Evolutionary conservation across 2,329 filamentous ascomycete genomes (phyloP).

Genomic region (Xenosphaeropsis pyriputrescens): DNA sequence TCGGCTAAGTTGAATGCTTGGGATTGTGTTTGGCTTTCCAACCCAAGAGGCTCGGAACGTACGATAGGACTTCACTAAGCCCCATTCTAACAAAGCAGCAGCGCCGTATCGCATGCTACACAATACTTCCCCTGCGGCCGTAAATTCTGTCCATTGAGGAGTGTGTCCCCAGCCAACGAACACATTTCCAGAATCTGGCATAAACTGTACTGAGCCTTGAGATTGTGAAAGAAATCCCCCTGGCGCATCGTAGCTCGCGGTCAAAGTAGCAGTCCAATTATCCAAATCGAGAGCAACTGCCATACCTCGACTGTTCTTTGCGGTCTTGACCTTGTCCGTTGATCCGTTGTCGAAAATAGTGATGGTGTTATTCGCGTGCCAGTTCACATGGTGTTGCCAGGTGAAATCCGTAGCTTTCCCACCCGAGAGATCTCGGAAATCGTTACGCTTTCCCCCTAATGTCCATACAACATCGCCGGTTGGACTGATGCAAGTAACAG

Average conservation of each 20-base stretch:
- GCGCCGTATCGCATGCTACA: constrained; percentile 22
- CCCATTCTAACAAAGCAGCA: constrained; percentile 7
- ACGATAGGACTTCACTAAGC: constrained; percentile 20
- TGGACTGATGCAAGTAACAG: constrained; percentile 25
- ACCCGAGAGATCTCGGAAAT: constrained; percentile 23
- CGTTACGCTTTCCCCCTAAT: constrained; percentile 29
- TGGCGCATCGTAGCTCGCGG: constrained; percentile 1
- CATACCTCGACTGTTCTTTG: background rate
- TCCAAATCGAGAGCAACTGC: constrained; percentile 1
- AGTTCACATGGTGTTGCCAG: constrained; percentile 37
- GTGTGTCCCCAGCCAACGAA: constrained; percentile 4
- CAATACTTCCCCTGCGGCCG: constrained; percentile 14
- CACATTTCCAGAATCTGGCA: constrained; percentile 4
- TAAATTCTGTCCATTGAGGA: constrained; percentile 3
- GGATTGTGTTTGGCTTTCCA: constrained; percentile 16
- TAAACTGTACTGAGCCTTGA: constrained; percentile 5
- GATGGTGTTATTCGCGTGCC: constrained; percentile 21
- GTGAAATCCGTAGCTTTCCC: constrained; percentile 30
- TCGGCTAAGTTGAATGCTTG: constrained; percentile 14
- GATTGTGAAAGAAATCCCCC: constrained; percentile 4
- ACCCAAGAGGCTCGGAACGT: constrained; percentile 21
- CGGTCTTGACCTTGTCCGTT: constrained; percentile 13
- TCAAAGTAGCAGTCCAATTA: constrained; percentile 3
- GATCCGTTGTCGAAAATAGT: constrained; percentile 27
- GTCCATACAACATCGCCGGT: constrained; percentile 32